Conservation (phyloP, 108 stramenopile species). For the Cyclotella distinguenda region DNA sequence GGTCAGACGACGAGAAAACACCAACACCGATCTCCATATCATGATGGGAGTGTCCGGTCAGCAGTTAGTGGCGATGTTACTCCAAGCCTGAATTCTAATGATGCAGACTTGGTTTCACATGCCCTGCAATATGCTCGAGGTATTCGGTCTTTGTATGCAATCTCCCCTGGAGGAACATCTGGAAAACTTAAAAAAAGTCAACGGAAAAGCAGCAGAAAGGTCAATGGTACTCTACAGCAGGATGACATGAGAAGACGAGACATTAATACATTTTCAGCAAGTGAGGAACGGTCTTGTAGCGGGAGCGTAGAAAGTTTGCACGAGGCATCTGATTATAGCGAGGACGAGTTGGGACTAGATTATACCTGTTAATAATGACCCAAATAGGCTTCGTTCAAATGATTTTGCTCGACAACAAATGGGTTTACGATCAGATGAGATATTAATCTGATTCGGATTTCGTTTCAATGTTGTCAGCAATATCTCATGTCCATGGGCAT, state of each 20-base stretch:
- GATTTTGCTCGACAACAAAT: too few relatives aligned
- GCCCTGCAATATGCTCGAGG: not conserved
- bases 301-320: slow-evolving; percentile 4
- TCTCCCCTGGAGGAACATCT: not conserved
- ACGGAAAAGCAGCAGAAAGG: too few relatives aligned
- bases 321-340: not conserved
- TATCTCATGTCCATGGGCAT: too few relatives aligned
- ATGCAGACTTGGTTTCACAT: slow-evolving; percentile 1
- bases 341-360: not conserved
- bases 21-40: not conserved
- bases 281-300: not conserved
- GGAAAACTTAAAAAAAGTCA: not conserved
- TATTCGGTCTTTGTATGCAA: not conserved
- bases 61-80: not conserved
- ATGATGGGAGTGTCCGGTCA: not conserved
- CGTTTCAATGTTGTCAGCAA: too few relatives aligned
- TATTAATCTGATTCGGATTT: too few relatives aligned
- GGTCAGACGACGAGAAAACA: not conserved
- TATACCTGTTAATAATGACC: slow-evolving; percentile 1
- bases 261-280: too few relatives aligned
- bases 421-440: too few relatives aligned
- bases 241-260: too few relatives aligned
- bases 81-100: slow-evolving; percentile 1
- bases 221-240: too few relatives aligned
- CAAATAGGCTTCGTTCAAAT: too few relatives aligned